Evolutionary conservation across 2,329 filamentous ascomycete genomes (phyloP), one percentile per base, ranked within the genome.

Genomic region (Bertia moriformis): DNA sequence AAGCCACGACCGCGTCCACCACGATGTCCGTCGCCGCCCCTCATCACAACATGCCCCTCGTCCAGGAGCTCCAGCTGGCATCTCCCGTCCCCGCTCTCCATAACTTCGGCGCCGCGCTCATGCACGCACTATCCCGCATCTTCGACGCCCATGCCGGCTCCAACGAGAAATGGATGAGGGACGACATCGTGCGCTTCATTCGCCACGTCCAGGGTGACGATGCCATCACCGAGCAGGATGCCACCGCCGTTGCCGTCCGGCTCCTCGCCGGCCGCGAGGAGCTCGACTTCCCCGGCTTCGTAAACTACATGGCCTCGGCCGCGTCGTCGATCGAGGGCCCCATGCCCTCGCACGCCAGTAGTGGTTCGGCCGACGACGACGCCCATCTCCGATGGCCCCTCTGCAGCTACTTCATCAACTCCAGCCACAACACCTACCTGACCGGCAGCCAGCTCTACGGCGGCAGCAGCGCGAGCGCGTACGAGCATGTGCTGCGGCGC

Each of bases 381-480:
- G 22, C n/a, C 22, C 69, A 75, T 40, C 69, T 91, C 40, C 73
- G 85, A 39, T 81, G 78, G 50, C 88, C 88, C 0, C 62, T 95
- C 45, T 83, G 86, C 42, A 87, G 86, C 59, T 95, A 95, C 60
- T 94, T 86, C 59, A 85, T 95, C 54, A 93, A 81, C 45, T 93
- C 85, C 49, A 94, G 87, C 41, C 88, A 95, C 66, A 95, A 95
- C 60, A 95, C 88, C 0, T 95, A 95, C 49, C 72, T 95, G 17
- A 74, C 87, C 1, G 88, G 88, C 18, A 83, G 89, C 53, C 88
- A 95, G 62, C 75, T 94, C 13, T 85, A 74, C 43, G 89, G 86
- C 48, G 76, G 82, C 43, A 91, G 86, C 39, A 93, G 87, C 53
- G 86, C 85, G 0, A 83, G 87, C 47, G 83, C 84, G 2, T 95